phyloP scores from a whole-genome alignment of 257 asterid genomes.

The Datura wrightii region DNA sequence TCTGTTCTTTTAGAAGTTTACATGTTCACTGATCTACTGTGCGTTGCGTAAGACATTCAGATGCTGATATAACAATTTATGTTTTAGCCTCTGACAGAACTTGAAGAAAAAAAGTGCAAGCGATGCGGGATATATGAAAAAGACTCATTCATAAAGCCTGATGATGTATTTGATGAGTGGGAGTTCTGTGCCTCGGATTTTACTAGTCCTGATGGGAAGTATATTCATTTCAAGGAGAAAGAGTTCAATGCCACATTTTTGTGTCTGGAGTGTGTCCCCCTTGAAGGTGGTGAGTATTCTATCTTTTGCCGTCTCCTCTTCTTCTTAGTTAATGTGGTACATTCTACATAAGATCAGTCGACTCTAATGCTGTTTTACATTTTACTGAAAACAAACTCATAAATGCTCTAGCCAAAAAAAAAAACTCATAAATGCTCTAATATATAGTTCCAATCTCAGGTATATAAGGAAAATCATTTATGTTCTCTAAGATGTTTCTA shows the following conservation, averaged over 20 bases:
- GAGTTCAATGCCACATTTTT: conserved; percentile 51
- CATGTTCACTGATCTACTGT: not conserved
- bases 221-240: conserved; percentile 41
- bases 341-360: not conserved
- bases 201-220: conserved; percentile 37
- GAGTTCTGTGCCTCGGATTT: conserved; percentile 39
- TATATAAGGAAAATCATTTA: not conserved
- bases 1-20: not conserved
- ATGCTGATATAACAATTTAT: not conserved
- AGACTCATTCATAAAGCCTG: conserved; percentile 29
- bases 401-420: not conserved
- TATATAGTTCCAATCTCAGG: not conserved
- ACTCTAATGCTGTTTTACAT: not conserved
- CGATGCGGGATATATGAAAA: conserved; percentile 39
- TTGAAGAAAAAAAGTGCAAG: conserved; percentile 35
- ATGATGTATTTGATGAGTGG: conserved; percentile 42
- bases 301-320: conserved; percentile 18
- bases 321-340: not conserved
- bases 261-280: conserved; percentile 45
- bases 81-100: conserved; percentile 37
- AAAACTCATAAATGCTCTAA: not conserved
- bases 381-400: conserved; percentile 14
- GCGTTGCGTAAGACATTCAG: not conserved
- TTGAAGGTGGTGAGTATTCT: conserved; percentile 39
- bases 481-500: not conserved